phyloP scores from a whole-genome alignment of 2,329 filamentous ascomycete species.

The Pestalotiopsis sp. region DNA sequence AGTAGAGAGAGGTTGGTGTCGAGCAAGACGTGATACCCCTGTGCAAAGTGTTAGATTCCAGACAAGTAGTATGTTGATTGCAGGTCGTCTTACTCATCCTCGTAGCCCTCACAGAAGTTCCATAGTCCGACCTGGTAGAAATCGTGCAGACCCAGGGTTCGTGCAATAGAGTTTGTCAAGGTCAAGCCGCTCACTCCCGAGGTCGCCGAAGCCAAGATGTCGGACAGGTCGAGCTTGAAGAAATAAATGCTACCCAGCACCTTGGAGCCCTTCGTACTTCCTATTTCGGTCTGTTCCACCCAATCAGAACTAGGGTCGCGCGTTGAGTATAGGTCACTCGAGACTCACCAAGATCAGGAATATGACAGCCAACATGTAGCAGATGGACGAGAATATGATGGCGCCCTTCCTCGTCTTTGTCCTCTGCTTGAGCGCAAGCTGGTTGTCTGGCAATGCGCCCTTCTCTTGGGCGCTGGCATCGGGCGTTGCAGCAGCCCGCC shows the following conservation, averaged over 20 bases:
- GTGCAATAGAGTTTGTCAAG: conserved; percentile 85
- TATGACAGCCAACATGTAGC: conserved; percentile 74
- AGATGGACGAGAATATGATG: conserved; percentile 64
- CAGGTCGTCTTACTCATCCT: conserved; percentile 53
- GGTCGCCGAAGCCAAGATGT: conserved; percentile 75
- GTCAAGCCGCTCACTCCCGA: conserved; percentile 61
- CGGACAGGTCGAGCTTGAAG: conserved; percentile 78
- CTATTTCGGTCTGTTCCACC: conserved; percentile 60
- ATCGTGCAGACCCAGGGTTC: conserved; percentile 84
- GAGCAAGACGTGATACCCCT: conserved; percentile 79
- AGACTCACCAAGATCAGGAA: conserved; percentile 73
- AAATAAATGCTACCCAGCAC: conserved; percentile 77
- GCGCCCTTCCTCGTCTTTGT: conserved; percentile 60
- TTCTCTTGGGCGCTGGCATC: conserved; percentile 22
- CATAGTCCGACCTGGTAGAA: conserved; percentile 93
- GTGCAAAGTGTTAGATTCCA: conserved; percentile 41
- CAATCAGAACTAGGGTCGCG: conserved; percentile 13
- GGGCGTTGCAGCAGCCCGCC: conserved; percentile 17
- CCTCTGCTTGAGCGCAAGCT: conserved; percentile 42
- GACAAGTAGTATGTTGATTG: conserved; percentile 34
- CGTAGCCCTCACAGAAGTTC: conserved; percentile 89
- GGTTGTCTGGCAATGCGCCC: conserved; percentile 14
- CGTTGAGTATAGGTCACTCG: no score
- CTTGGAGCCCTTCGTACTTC: conserved; percentile 65
- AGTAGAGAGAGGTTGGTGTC: conserved; percentile 70